These are phyloP conservation scores for Candida yuanshanica DNA, from an alignment of 805 yeast species.

Conservation along the genomic window DNA sequence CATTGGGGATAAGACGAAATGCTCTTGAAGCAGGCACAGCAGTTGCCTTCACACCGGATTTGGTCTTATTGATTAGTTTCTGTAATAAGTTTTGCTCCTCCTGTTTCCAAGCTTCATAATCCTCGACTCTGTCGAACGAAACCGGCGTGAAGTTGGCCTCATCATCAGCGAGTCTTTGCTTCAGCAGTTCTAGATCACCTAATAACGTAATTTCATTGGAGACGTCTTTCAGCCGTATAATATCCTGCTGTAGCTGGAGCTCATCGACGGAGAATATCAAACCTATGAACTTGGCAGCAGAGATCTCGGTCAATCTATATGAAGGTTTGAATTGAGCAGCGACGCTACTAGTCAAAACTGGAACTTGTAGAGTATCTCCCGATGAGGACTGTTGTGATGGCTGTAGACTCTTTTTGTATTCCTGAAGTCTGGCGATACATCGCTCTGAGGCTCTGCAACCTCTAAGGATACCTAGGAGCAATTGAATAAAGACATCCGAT, in stretches of 20 bases:
- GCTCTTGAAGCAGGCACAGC: neutral
- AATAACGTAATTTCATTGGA: conserved; percentile 32
- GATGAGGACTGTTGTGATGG: conserved; percentile 19
- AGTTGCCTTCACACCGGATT: neutral
- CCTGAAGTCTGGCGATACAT: conserved; percentile 38
- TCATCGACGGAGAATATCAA: conserved; percentile 45
- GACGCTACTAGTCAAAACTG: neutral
- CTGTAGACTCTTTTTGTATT: conserved; percentile 29
- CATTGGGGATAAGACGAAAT: conserved; percentile 32
- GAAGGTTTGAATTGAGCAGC: conserved; percentile 32
- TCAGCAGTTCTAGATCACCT: conserved; percentile 23
- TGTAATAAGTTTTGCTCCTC: conserved; percentile 29
- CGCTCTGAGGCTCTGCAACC: conserved; percentile 26
- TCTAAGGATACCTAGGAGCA: conserved; percentile 12
- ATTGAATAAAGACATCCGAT: conserved; percentile 13
- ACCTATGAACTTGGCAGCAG: conserved; percentile 42
- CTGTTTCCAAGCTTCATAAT: conserved; percentile 38
- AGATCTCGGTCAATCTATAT: conserved; percentile 50
- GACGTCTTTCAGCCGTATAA: conserved; percentile 34
- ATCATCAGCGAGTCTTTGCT: conserved; percentile 16
- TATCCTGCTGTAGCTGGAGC: conserved; percentile 48
- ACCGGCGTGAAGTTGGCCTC: conserved; percentile 25
- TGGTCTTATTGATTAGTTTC: conserved; percentile 20
- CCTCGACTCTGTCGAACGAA: conserved; percentile 31
- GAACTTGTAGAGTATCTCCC: neutral